These are phyloP conservation scores for Fusarium xyrophilum DNA, from an alignment of 2,329 filamentous ascomycete species.

Conservation along the genomic window DNA sequence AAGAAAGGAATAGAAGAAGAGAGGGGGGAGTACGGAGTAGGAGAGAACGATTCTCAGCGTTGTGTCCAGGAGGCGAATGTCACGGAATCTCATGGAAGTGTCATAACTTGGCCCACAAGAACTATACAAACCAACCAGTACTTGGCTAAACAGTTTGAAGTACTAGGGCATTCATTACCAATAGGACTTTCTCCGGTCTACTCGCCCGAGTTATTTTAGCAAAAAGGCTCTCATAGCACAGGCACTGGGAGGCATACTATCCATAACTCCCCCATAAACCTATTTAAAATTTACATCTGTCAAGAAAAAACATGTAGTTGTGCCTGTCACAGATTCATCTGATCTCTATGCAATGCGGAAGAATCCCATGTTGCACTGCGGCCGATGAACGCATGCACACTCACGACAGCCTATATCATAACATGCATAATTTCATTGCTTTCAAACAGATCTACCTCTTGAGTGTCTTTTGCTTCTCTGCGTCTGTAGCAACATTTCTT, in stretches of 20 bases:
- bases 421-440: conserved; percentile 18
- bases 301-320: neutral
- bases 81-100: neutral
- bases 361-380: neutral
- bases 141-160: neutral
- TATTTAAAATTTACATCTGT: neutral
- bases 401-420: neutral
- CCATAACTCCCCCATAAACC: neutral
- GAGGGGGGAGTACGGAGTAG: too few species aligned
- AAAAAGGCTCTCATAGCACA: neutral
- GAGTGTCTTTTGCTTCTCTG: conserved; percentile 85
- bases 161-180: neutral
- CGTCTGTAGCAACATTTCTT: conserved; percentile 78
- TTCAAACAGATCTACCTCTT: conserved; percentile 56
- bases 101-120: neutral
- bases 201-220: neutral
- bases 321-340: neutral
- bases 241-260: neutral
- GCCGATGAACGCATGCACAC: neutral
- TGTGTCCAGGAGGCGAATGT: neutral
- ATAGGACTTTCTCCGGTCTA: neutral
- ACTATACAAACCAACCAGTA: neutral
- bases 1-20: neutral
- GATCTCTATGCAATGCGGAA: neutral
- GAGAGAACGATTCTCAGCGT: neutral